Evolutionary conservation across 768 basidiomycete genomes (phyloP).

Genomic region (Lentinula lateritia): DNA sequence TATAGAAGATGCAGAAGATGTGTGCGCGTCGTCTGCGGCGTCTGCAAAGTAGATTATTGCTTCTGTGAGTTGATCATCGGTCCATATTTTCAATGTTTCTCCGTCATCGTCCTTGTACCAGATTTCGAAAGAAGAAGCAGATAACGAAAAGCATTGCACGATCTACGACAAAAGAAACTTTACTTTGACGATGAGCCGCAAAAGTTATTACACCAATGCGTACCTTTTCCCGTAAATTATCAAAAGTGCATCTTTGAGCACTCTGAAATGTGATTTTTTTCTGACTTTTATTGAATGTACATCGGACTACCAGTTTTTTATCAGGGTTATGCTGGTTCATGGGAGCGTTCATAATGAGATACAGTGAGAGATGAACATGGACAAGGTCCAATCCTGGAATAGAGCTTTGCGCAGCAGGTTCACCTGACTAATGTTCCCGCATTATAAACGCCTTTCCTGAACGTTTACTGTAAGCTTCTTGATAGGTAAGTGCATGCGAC

Average conservation of each 20-base stretch:
- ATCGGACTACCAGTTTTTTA: constrained; percentile 78
- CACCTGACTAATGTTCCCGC: constrained; percentile 1
- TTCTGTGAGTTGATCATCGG: constrained; percentile 74
- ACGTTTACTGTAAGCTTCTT: too few relatives aligned
- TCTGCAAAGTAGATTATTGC: constrained; percentile 85
- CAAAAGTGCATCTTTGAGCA: constrained; percentile 74
- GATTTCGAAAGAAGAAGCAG: constrained; percentile 63
- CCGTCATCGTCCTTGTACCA: constrained; percentile 88
- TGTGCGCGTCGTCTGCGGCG: constrained; percentile 64
- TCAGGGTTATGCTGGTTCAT: constrained; percentile 30
- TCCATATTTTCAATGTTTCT: constrained; percentile 63
- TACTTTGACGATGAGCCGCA: constrained; percentile 1
- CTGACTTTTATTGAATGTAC: constrained; percentile 66
- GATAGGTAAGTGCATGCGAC: background rate
- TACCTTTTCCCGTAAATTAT: constrained; percentile 70
- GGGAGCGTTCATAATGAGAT: background rate
- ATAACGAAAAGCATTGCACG: constrained; percentile 78
- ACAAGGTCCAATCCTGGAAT: background rate
- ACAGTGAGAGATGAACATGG: background rate
- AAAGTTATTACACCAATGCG: constrained; percentile 14
- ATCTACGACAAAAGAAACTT: constrained; percentile 42
- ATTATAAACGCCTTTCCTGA: background rate
- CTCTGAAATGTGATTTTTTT: constrained; percentile 78
- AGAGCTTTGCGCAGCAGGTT: background rate
- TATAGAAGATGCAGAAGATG: constrained; percentile 70